Percentiles rank a stretch among this genome's conserved stretches.
Conservation (phyloP, 768 basidiomycete genomes). For the Trametes cingulata region DNA sequence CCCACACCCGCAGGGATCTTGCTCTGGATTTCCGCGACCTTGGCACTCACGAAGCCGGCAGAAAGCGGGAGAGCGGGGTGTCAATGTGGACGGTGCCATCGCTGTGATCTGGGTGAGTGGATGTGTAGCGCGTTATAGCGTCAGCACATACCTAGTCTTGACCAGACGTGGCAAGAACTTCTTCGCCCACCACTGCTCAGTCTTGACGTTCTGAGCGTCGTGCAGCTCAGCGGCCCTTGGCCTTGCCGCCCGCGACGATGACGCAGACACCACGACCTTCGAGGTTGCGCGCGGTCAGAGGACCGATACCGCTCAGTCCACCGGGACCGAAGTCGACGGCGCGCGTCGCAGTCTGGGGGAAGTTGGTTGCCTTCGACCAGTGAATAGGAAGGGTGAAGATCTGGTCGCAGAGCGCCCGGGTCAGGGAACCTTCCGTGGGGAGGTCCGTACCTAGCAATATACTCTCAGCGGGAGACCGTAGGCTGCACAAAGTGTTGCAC, state of each 20-base stretch:
- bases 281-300: conserved; percentile 84
- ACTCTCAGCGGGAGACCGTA: conserved; percentile 19
- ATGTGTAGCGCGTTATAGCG: not conserved
- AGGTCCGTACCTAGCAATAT: conserved; percentile 74
- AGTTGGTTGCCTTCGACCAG: conserved; percentile 88
- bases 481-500: too few relatives aligned
- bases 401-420: conserved; percentile 87
- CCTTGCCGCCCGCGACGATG: conserved; percentile 87
- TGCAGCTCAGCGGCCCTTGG: conserved; percentile 87
- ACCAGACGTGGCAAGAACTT: conserved; percentile 84
- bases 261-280: conserved; percentile 93
- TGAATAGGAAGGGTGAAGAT: conserved; percentile 92
- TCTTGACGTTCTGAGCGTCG: conserved; percentile 59
- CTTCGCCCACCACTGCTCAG: conserved; percentile 91
- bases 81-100: conserved; percentile 93
- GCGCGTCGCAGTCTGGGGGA: conserved; percentile 90
- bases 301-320: conserved; percentile 90
- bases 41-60: conserved; percentile 96
- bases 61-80: conserved; percentile 92
- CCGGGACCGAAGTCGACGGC: conserved; percentile 97
- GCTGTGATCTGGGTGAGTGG: conserved; percentile 40
- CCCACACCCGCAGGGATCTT: conserved; percentile 87
- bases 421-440: conserved; percentile 68
- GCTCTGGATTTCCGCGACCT: conserved; percentile 89
- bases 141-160: conserved; percentile 72